Evolutionary conservation across 1,284 basidiomycete genomes (phyloP).

Genomic region (Tylopilus orsonianus): DNA sequence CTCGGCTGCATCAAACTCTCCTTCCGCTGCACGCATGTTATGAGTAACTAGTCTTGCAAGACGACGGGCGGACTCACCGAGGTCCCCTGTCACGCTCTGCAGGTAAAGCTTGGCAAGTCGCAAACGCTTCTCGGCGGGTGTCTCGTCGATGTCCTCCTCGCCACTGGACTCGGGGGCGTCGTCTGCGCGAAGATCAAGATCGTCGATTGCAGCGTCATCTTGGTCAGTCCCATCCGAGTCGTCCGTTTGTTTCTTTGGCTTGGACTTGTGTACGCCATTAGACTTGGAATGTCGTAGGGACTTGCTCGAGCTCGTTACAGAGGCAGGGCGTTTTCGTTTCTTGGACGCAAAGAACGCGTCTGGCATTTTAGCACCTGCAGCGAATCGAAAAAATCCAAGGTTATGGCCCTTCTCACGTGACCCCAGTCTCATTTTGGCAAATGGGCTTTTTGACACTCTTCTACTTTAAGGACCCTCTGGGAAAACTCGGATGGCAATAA

Average conservation of each 20-base stretch:
- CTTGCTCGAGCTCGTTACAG: slow-evolving; percentile 29
- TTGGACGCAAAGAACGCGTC: slow-evolving; percentile 80
- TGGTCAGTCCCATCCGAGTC: slow-evolving; percentile 66
- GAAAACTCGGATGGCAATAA: slow-evolving; percentile 13
- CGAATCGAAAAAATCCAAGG: slow-evolving; percentile 24
- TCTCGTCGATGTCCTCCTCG: slow-evolving; percentile 86
- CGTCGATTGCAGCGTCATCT: slow-evolving; percentile 66
- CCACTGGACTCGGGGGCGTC: slow-evolving; percentile 59
- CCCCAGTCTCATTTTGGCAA: slow-evolving; percentile 1
- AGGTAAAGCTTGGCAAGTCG: slow-evolving; percentile 90
- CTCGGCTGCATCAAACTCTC: slow-evolving; percentile 91
- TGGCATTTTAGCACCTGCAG: slow-evolving; percentile 49
- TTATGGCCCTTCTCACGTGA: slow-evolving; percentile 10
- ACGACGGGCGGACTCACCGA: slow-evolving; percentile 53
- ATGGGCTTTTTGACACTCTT: too few species aligned
- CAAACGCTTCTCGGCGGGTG: slow-evolving; percentile 91
- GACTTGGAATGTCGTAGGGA: slow-evolving; percentile 24
- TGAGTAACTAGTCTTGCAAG: not conserved
- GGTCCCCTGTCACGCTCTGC: slow-evolving; percentile 75
- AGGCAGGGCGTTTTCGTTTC: slow-evolving; percentile 61
- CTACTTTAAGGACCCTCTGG: too few species aligned
- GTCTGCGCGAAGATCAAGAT: slow-evolving; percentile 73
- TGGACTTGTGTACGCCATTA: slow-evolving; percentile 29
- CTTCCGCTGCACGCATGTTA: slow-evolving; percentile 53
- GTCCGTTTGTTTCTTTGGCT: slow-evolving; percentile 47